phyloP scores from a whole-genome alignment of 805 yeast species.

The Lipomyces yamadae region DNA sequence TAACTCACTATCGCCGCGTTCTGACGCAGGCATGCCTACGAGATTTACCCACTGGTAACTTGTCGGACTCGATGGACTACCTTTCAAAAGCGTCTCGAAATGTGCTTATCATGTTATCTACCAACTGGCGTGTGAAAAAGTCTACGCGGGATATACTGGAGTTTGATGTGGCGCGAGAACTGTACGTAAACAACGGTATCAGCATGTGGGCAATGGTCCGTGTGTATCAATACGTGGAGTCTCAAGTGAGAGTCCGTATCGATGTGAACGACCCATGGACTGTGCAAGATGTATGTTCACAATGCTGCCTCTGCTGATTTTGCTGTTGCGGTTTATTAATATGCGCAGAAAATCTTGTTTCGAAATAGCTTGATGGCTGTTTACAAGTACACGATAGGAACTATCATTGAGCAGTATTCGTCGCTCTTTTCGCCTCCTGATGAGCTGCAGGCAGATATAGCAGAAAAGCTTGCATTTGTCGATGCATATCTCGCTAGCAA shows the following conservation, averaged over 20 bases:
- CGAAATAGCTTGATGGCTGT: constrained; percentile 14
- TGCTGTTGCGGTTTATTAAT: neutral
- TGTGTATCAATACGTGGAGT: constrained; percentile 5
- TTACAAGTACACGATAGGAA: constrained; percentile 2
- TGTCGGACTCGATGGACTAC: constrained; percentile 35
- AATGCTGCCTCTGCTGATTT: neutral
- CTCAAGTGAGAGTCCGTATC: neutral
- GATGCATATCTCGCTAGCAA: constrained; percentile 20
- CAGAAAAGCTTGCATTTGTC: constrained; percentile 12
- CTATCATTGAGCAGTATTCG: constrained; percentile 1
- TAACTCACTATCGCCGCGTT: constrained; percentile 51
- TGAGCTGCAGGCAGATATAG: neutral
- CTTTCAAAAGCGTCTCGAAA: constrained; percentile 53
- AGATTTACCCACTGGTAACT: neutral
- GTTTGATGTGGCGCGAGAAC: constrained; percentile 55
- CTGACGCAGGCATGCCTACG: constrained; percentile 40
- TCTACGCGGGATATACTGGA: constrained; percentile 57
- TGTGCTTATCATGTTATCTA: constrained; percentile 53
- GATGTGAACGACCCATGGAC: constrained; percentile 21
- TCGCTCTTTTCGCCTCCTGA: neutral
- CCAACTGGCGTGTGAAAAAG: constrained; percentile 63
- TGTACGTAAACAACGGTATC: constrained; percentile 36
- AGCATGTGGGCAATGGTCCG: constrained; percentile 1
- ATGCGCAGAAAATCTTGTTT: constrained; percentile 14
- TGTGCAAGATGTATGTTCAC: constrained; percentile 13